Evolutionary conservation across 2,329 filamentous ascomycete species (phyloP), one percentile per base, ranked within the genome.

Genomic region (Bipolaris sorokiniana): DNA sequence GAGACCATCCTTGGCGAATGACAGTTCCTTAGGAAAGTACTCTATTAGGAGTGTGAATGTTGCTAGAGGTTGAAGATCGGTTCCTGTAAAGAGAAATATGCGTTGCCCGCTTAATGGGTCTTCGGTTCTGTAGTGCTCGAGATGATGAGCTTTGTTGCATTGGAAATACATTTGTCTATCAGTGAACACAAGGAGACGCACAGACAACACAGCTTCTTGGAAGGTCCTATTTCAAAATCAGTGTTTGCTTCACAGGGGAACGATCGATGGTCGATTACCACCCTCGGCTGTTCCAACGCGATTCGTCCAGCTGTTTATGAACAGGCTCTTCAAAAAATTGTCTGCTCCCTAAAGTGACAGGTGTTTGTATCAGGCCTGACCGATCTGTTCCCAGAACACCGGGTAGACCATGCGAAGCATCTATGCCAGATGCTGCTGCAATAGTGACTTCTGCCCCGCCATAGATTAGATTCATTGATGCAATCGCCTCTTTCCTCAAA

Each of bases 201-300:
- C 51, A 0, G 76, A 77, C 1, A 78, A 69, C 23, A 79, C 63
- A 28, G 72, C 62, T 58, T 79, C 76, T 61, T 78, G 76, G 51
- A 77, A 77, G 1, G 76, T 78, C 77, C 77, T 46, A 11, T 5
- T n/a, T 11, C n/a, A n/a, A 13, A 13, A 9, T 46, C 10, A 31
- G 23, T 26, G 7, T 20, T 33, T 20, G 15, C 15, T 20, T 18
- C 42, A 20, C 10, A 16, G 7, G 7, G 7, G 28, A 18, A 10
- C 16, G n/a, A 5, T 26, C 1, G 2, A 11, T 33, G 26, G 3
- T 10, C 15, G 6, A 2, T 31, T 33, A 46, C 42, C 42, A 51
- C 22, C 48, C 26, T 7, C 37, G 48, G 15, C 22, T 41, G 18
- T 51, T 44, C 48, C 48, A 51, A 16, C 16, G n/a, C 9, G 48